Evolutionary conservation across 306 rosid species (phyloP).

Genomic region (Sicyos baderoa): DNA sequence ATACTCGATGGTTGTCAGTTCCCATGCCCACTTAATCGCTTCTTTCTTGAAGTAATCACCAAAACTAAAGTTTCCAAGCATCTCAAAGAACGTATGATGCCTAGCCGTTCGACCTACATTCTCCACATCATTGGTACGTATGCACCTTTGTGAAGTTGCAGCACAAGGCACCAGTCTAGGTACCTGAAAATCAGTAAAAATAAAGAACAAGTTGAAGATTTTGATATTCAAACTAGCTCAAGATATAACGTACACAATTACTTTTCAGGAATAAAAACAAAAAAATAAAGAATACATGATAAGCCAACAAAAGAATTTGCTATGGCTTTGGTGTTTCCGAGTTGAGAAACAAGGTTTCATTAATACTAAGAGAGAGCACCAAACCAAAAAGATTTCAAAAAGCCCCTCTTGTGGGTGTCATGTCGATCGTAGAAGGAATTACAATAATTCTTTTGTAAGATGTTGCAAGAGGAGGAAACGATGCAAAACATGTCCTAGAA

Average conservation of each 20-base stretch:
- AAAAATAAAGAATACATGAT: background rate
- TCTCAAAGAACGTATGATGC: constrained; percentile 89
- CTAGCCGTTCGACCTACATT: constrained; percentile 82
- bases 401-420: background rate
- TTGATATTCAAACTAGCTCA: background rate
- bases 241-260: background rate
- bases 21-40: constrained; percentile 96
- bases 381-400: background rate
- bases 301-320: background rate
- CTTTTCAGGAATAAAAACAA: background rate
- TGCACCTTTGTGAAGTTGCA: constrained; percentile 79
- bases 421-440: background rate
- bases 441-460: background rate
- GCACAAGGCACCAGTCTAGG: constrained; percentile 69
- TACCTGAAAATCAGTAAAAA: constrained; percentile 31
- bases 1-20: constrained; percentile 73
- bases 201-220: constrained; percentile 14
- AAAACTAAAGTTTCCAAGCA: constrained; percentile 98
- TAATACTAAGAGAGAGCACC: background rate
- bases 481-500: background rate
- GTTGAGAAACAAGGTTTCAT: background rate
- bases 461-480: background rate
- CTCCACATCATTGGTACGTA: constrained; percentile 78
- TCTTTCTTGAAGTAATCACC: constrained; percentile 93
- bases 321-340: background rate